phyloP scores from a whole-genome alignment of 805 yeast species.

The Candida qinlingensis region DNA sequence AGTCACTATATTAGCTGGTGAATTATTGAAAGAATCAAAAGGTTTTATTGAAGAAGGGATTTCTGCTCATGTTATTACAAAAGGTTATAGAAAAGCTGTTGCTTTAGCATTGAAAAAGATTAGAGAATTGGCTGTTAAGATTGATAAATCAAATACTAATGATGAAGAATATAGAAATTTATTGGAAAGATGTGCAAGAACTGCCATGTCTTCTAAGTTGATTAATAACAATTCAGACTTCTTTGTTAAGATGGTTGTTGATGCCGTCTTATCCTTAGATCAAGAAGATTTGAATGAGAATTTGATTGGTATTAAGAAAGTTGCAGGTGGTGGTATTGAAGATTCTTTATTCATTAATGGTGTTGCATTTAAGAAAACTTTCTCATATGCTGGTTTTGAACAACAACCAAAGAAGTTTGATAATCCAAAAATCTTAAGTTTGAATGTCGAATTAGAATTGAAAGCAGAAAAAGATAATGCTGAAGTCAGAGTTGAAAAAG shows the following conservation, averaged over 20 bases:
- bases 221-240: conserved; percentile 83
- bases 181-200: conserved; percentile 87
- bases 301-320: conserved; percentile 89
- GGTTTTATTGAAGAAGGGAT: conserved; percentile 93
- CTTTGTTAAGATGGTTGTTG: conserved; percentile 95
- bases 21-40: conserved; percentile 85
- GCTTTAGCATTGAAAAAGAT: conserved; percentile 69
- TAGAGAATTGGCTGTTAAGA: conserved; percentile 68
- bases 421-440: conserved; percentile 75
- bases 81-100: conserved; percentile 83
- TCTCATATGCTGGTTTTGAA: conserved; percentile 97
- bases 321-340: conserved; percentile 95
- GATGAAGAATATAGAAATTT: conserved; percentile 57
- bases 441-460: conserved; percentile 91
- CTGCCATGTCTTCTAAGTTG: conserved; percentile 95
- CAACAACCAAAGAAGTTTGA: conserved; percentile 89
- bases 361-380: conserved; percentile 96
- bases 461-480: conserved; percentile 99
- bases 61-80: conserved; percentile 80
- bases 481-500: conserved; percentile 93
- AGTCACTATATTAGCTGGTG: conserved; percentile 92
- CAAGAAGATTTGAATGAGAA: conserved; percentile 81
- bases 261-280: conserved; percentile 86
- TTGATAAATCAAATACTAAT: conserved; percentile 46
- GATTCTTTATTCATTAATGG: conserved; percentile 87